These are phyloP conservation scores for Fonsecaea erecta DNA, from an alignment of 2,329 filamentous ascomycete genomes.

Conservation along the genomic window DNA sequence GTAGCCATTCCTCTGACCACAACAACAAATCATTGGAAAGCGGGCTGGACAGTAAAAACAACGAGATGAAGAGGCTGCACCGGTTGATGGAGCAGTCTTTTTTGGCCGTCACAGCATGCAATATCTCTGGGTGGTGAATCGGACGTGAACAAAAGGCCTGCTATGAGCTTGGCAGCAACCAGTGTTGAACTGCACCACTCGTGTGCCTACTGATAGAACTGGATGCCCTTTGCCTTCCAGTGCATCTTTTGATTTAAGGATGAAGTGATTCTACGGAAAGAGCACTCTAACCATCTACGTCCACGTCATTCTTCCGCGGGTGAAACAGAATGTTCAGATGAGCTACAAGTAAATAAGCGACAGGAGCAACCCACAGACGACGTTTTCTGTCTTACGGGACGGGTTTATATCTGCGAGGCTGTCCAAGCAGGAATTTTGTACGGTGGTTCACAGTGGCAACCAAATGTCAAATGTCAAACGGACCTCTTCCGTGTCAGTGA, in stretches of 20 bases:
- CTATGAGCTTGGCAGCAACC: neutral
- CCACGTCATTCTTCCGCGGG: too few species aligned
- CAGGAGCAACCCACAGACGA: too few species aligned
- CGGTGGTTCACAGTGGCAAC: neutral
- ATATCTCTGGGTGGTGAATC: neutral
- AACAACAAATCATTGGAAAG: neutral
- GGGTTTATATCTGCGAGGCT: too few species aligned
- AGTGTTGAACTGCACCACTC: neutral
- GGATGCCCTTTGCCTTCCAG: neutral
- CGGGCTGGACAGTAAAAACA: neutral
- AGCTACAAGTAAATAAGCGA: too few species aligned
- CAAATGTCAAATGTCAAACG: neutral
- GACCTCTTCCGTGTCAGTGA: neutral
- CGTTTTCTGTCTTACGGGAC: too few species aligned
- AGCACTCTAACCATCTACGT: too few species aligned
- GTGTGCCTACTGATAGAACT: neutral
- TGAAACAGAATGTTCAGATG: too few species aligned
- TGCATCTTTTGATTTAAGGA: neutral
- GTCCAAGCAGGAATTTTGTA: neutral
- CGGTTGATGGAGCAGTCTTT: neutral
- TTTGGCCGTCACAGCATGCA: neutral
- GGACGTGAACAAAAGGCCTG: neutral
- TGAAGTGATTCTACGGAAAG: neutral
- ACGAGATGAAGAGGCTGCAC: neutral
- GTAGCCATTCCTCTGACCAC: conserved; percentile 4